A percentile compares a stretch with the other conserved stretches of the same genome.
Conservation (phyloP, 768 basidiomycete species). For the Boletus edulis region DNA sequence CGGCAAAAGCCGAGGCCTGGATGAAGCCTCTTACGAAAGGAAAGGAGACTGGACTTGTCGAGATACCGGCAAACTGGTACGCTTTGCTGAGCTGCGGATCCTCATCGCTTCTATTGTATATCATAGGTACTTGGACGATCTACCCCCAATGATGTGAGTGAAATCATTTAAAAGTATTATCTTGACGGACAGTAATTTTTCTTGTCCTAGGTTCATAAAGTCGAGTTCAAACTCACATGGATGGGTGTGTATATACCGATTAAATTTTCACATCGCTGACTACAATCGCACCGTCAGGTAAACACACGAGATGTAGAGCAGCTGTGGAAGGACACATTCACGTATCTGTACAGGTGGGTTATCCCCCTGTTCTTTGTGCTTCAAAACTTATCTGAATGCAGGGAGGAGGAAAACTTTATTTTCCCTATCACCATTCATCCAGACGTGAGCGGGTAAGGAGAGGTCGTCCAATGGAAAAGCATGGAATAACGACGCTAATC, state of each 20-base stretch:
- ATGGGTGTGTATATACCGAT: slow-evolving; percentile 42
- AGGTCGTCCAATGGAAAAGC: not conserved
- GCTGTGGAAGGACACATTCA: slow-evolving; percentile 74
- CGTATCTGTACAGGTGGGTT: slow-evolving; percentile 58
- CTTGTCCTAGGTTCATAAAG: slow-evolving; percentile 60
- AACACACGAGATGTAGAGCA: slow-evolving; percentile 64
- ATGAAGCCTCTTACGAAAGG: slow-evolving; percentile 72
- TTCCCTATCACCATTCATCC: slow-evolving; percentile 80
- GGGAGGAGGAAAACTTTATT: slow-evolving; percentile 64
- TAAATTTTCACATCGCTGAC: not conserved
- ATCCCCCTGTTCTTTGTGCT: not conserved
- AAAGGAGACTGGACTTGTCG: slow-evolving; percentile 58
- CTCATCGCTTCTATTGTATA: not conserved
- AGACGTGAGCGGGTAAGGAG: slow-evolving; percentile 63
- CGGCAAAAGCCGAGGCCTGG: slow-evolving; percentile 57
- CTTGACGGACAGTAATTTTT: not conserved
- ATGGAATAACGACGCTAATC: not conserved
- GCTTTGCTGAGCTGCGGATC: not conserved
- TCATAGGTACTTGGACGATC: slow-evolving; percentile 65
- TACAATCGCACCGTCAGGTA: slow-evolving; percentile 38
- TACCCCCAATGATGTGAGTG: slow-evolving; percentile 69
- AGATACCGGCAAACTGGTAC: slow-evolving; percentile 72
- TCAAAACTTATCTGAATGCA: slow-evolving; percentile 11
- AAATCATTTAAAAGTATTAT: not conserved
- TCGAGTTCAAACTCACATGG: slow-evolving; percentile 67